Conservation (phyloP, 768 basidiomycete genomes). For the Sporobolomyces phaffii region DNA sequence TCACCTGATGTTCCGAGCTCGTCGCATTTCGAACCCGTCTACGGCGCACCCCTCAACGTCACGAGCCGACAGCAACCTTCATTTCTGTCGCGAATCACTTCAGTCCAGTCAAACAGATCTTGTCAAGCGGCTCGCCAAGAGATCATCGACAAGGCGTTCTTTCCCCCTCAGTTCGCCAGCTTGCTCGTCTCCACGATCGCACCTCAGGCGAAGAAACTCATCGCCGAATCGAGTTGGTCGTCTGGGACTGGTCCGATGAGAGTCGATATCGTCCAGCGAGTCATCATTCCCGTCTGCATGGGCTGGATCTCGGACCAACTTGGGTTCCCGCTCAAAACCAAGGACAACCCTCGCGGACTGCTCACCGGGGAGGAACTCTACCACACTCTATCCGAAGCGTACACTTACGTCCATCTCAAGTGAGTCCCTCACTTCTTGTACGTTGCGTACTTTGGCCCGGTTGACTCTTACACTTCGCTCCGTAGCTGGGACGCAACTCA, state of each 20-base stretch:
- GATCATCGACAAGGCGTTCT: neutral
- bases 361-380: constrained; percentile 9
- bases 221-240: constrained; percentile 25
- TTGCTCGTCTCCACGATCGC: neutral
- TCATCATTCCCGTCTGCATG: constrained; percentile 60
- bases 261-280: constrained; percentile 62
- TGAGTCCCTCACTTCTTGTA: neutral
- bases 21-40: neutral
- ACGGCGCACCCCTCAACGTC: constrained; percentile 7
- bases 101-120: neutral
- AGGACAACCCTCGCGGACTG: constrained; percentile 19
- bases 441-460: too few species aligned
- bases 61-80: neutral
- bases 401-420: constrained; percentile 20
- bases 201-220: neutral
- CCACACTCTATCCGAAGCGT: constrained; percentile 20
- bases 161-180: constrained; percentile 4
- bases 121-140: neutral
- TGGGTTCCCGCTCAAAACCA: constrained; percentile 28
- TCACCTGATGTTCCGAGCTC: neutral
- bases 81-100: neutral
- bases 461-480: neutral
- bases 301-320: constrained; percentile 11
- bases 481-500: constrained; percentile 9
- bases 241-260: constrained; percentile 42